Evolutionary conservation across 1,284 basidiomycete species (phyloP).

Genomic region (Xerocomus nothofagi): DNA sequence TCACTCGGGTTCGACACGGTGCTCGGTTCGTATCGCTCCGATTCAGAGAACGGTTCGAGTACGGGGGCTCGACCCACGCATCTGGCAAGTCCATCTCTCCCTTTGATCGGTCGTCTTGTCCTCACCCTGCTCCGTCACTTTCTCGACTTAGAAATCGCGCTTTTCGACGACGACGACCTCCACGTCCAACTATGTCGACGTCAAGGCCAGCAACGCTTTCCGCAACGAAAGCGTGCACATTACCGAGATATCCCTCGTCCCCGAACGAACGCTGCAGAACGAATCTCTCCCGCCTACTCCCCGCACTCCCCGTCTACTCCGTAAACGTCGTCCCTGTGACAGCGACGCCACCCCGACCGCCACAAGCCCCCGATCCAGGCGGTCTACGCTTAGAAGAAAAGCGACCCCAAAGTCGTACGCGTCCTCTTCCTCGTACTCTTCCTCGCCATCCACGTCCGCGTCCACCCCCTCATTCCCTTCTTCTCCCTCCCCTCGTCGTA

Average conservation of each 20-base stretch:
- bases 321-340: slow-evolving; percentile 30
- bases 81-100: slow-evolving; percentile 18
- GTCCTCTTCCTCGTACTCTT: background rate
- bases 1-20: slow-evolving; percentile 26
- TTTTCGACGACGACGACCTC: slow-evolving; percentile 55
- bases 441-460: too few species aligned
- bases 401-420: background rate
- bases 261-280: background rate
- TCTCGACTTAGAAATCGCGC: slow-evolving; percentile 40
- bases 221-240: slow-evolving; percentile 10
- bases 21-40: slow-evolving; percentile 15
- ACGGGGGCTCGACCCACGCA: slow-evolving; percentile 1
- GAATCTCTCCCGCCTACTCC: slow-evolving; percentile 17
- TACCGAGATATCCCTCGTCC: slow-evolving; percentile 6
- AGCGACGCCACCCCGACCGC: background rate
- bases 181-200: slow-evolving; percentile 47
- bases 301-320: slow-evolving; percentile 23
- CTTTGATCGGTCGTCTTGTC: background rate
- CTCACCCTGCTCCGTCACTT: background rate
- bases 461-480: background rate
- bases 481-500: too few species aligned
- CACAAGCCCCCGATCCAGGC: slow-evolving; percentile 6
- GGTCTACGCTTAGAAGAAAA: slow-evolving; percentile 19
- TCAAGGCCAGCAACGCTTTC: slow-evolving; percentile 10
- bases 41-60: slow-evolving; percentile 12